A percentile compares a stretch with the other conserved stretches of the same genome.
These are phyloP conservation scores for Pneumocystis oryctolagi DNA, from an alignment of 1,139 yeast species.

Conservation along the genomic window DNA sequence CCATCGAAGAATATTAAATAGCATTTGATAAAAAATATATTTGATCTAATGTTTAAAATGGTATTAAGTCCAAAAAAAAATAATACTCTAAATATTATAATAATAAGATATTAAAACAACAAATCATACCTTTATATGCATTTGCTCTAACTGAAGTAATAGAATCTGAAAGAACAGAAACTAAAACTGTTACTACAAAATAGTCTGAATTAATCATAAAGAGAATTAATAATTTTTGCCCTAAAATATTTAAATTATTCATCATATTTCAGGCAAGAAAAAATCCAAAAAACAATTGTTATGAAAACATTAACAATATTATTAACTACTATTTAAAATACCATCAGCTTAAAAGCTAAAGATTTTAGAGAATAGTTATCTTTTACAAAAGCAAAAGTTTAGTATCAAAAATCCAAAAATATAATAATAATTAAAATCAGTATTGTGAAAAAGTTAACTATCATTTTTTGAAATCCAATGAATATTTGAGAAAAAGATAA, in stretches of 20 bases:
- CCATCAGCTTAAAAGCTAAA: constrained; percentile 37
- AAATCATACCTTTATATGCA: constrained; percentile 20
- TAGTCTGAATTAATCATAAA: constrained; percentile 45
- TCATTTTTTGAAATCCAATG: constrained; percentile 32
- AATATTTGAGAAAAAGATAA: constrained; percentile 10
- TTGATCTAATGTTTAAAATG: constrained; percentile 28
- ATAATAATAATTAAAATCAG: constrained; percentile 37
- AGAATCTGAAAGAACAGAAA: constrained; percentile 36
- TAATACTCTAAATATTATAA: constrained; percentile 21
- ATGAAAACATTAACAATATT: constrained; percentile 3
- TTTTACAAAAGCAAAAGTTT: constrained; percentile 35
- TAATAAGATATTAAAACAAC: neutral
- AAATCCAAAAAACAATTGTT: constrained; percentile 45
- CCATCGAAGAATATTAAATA: constrained; percentile 26
- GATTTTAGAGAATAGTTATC: constrained; percentile 33
- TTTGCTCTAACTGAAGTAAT: constrained; percentile 27
- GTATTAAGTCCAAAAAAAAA: constrained; percentile 28
- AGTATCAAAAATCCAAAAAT: constrained; percentile 46
- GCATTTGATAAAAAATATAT: constrained; percentile 28
- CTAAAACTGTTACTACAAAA: constrained; percentile 42
- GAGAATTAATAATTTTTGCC: constrained; percentile 36
- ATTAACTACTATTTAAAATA: constrained; percentile 10
- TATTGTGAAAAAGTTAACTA: constrained; percentile 40
- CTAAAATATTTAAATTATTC: constrained; percentile 37
- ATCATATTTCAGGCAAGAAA: constrained; percentile 53